A percentile compares a stretch with the other conserved stretches of the same genome.
Conservation (phyloP, 495 filamentous ascomycete genomes). For the Neurospora pannonica region DNA sequence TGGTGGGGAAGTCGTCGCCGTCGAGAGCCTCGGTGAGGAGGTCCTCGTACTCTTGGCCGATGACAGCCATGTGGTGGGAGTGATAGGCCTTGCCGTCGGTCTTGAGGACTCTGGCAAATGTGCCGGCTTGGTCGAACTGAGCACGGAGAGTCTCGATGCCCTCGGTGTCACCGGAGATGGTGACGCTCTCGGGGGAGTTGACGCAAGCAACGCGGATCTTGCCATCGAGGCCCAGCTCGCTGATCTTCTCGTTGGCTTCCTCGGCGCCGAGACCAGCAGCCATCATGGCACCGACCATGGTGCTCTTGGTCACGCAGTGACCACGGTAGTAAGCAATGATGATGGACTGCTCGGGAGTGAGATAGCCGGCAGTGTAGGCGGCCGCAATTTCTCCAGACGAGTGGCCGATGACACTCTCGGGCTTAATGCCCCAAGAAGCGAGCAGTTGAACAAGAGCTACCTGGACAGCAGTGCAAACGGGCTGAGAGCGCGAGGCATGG, state of each 20-base stretch:
- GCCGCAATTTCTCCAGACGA: conserved; percentile 53
- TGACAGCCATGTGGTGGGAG: conserved; percentile 27
- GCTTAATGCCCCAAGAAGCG: conserved; percentile 32
- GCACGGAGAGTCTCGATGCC: conserved; percentile 25
- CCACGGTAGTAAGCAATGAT: conserved; percentile 36
- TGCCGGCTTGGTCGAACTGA: conserved; percentile 20
- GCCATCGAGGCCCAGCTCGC: conserved; percentile 3
- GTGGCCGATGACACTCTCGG: conserved; percentile 45
- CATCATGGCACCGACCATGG: conserved; percentile 32
- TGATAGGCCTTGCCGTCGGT: conserved; percentile 33
- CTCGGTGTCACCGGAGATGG: conserved; percentile 30
- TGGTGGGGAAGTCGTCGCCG: conserved; percentile 25
- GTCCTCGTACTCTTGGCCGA: conserved; percentile 28
- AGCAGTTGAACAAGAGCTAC: conserved; percentile 45
- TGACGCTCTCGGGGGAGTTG: conserved; percentile 38
- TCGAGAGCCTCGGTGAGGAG: conserved; percentile 9
- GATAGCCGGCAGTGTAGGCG: conserved; percentile 30
- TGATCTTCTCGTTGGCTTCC: conserved; percentile 15
- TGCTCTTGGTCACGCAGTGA: conserved; percentile 12
- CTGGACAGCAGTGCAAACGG: conserved; percentile 39
- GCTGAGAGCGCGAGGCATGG: conserved; percentile 27
- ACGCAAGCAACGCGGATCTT: conserved; percentile 31
- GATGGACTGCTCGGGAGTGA: conserved; percentile 35
- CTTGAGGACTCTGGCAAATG: conserved; percentile 38
- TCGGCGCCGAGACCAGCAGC: conserved; percentile 27